Conservation (phyloP, 495 filamentous ascomycete genomes). For the Gamarada debralockiae region DNA sequence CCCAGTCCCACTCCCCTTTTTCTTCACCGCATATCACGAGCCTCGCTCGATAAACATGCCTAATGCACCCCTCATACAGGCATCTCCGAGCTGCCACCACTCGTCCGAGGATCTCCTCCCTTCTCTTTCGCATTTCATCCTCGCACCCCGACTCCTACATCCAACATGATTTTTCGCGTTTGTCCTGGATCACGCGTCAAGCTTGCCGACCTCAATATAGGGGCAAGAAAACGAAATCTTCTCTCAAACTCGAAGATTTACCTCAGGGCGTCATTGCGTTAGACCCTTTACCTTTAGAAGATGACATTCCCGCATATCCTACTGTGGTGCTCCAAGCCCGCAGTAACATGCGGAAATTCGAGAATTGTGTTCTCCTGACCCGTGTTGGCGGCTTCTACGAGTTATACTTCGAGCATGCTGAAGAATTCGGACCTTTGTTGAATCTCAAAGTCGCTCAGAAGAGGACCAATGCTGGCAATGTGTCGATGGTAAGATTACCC, state of each 20-base stretch:
- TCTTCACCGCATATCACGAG: not conserved
- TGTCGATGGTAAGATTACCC: constrained; percentile 65
- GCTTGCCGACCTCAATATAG: constrained; percentile 12
- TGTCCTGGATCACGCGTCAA: not conserved
- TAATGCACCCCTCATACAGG: not conserved
- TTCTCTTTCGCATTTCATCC: not conserved
- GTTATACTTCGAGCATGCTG: constrained; percentile 92
- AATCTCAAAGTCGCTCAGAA: constrained; percentile 85
- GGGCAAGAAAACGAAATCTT: constrained; percentile 27
- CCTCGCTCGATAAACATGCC: not conserved
- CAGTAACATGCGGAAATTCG: constrained; percentile 85
- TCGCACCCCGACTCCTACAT: not conserved
- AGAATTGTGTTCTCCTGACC: constrained; percentile 84
- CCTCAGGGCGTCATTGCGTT: constrained; percentile 21
- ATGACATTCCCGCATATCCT: constrained; percentile 59
- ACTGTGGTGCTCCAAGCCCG: constrained; percentile 85
- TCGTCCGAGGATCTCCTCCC: not conserved
- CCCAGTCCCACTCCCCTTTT: too few relatives aligned
- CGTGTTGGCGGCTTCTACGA: constrained; percentile 95
- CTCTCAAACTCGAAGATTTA: constrained; percentile 19
- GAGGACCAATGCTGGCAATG: constrained; percentile 66
- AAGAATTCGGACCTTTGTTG: constrained; percentile 78
- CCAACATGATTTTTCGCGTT: not conserved
- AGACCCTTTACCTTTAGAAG: constrained; percentile 16
- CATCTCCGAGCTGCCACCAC: not conserved